These are phyloP conservation scores for Penicillium subrubescens DNA, from an alignment of 495 filamentous ascomycete species.

Conservation along the genomic window DNA sequence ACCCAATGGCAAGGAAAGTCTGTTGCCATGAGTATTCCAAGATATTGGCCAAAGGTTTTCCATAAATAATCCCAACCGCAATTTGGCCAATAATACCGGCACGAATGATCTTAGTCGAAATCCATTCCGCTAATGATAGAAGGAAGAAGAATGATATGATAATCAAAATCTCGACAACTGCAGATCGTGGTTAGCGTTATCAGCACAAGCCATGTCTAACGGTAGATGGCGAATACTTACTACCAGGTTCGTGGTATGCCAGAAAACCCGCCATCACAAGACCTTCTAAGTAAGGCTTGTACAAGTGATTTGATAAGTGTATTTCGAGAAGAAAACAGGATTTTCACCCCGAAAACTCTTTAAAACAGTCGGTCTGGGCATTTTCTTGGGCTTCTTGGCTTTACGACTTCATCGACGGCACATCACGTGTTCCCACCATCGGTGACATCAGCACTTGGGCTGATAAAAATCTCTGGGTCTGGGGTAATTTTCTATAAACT, in stretches of 20 bases:
- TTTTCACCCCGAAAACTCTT: not conserved
- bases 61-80: constrained; percentile 40
- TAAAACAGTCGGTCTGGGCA: constrained; percentile 4
- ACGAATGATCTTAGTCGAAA: constrained; percentile 32
- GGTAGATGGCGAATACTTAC: constrained; percentile 18
- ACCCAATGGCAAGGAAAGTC: constrained; percentile 36
- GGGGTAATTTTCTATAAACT: not conserved
- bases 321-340: not conserved
- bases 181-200: constrained; percentile 6
- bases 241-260: constrained; percentile 37
- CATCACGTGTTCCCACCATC: not conserved
- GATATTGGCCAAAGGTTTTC: constrained; percentile 35
- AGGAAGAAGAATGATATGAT: constrained; percentile 41
- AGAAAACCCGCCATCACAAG: constrained; percentile 36
- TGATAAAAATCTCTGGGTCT: not conserved
- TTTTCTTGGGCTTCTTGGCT: constrained; percentile 16
- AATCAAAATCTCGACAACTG: constrained; percentile 35
- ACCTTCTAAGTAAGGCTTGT: not conserved
- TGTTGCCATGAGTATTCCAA: constrained; percentile 33
- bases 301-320: not conserved
- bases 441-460: constrained; percentile 1
- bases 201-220: not conserved
- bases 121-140: constrained; percentile 35
- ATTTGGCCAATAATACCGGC: constrained; percentile 41
- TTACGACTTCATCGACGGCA: constrained; percentile 1